Evolutionary conservation across 768 basidiomycete genomes (phyloP), one percentile per base, ranked within the genome.

Genomic region (Pleurotus pulmonarius): DNA sequence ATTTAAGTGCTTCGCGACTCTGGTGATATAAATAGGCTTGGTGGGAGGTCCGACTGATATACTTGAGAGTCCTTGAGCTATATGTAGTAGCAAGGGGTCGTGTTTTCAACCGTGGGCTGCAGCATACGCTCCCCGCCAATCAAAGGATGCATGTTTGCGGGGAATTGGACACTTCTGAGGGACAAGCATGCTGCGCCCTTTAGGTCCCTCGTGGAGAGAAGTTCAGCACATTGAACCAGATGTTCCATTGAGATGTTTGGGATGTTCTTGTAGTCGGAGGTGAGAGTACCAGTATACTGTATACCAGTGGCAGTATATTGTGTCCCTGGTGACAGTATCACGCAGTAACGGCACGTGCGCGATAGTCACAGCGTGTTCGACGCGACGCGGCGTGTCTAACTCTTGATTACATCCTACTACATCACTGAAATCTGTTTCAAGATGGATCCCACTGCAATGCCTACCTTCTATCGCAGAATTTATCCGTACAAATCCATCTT

Each of bases 401-500:
- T 12, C 3, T 24, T 38, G 9, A 26, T n/a, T 12, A 15, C 38
- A 46, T 29, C 25, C 22, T 29, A 48, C 60, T 49, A 16, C 25
- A 25, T 9, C 29, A 20, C 48, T 37, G 29, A 24, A 62, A 24
- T 49, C 46, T 18, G 41, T 44, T 2, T 56, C 47, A 13, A 61
- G 65, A 40, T 41, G 69, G 73, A 79, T 22, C 18, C 51, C 11
- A 53, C 38, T 15, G 51, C 51, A 8, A 77, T 83, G 79, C 70
- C 78, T 26, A 69, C 76, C 3, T 99, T 94, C 71, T 98, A 99
- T 74, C 80, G 86, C 43, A 83, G 93, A 45, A 76, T 98, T 1
- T 98, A 96, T 70, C 97, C 97, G 2, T 98, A 92, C 82, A 90
- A 94, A 67, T 88, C 92, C 0, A 82, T 98, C 60, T 98, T 88